phyloP scores from a whole-genome alignment of 805 yeast species.

The Ogataea angusta region DNA sequence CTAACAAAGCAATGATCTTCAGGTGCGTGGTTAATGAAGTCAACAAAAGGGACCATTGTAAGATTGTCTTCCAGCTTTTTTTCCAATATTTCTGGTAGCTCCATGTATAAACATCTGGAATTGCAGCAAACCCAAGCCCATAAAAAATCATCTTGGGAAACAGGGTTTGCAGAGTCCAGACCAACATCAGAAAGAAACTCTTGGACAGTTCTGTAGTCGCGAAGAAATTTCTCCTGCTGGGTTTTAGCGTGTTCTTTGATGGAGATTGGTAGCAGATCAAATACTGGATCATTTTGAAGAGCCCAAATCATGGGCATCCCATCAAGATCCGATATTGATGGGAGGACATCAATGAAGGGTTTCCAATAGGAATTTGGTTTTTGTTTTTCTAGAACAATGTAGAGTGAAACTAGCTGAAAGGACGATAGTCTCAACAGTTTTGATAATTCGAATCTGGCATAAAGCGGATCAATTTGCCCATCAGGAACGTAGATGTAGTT shows the following conservation, averaged over 20 bases:
- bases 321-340: constrained; percentile 49
- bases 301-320: constrained; percentile 67
- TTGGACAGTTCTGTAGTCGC: constrained; percentile 42
- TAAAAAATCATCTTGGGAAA: constrained; percentile 36
- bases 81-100: constrained; percentile 43
- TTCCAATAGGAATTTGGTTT: constrained; percentile 53
- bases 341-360: constrained; percentile 66
- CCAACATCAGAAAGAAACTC: constrained; percentile 21
- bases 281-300: constrained; percentile 26
- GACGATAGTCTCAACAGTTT: constrained; percentile 47
- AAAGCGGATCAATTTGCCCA: constrained; percentile 9
- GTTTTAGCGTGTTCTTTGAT: constrained; percentile 38
- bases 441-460: constrained; percentile 20
- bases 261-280: constrained; percentile 42
- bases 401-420: constrained; percentile 57
- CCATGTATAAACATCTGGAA: constrained; percentile 85
- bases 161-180: not conserved
- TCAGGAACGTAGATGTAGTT: constrained; percentile 27
- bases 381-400: constrained; percentile 44
- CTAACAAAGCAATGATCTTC: constrained; percentile 52
- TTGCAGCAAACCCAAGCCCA: constrained; percentile 88
- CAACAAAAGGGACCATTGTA: constrained; percentile 90
- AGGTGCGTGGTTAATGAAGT: constrained; percentile 71
- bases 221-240: constrained; percentile 41
- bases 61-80: constrained; percentile 59